A percentile compares a stretch with the other conserved stretches of the same genome.
Evolutionary conservation across 345 rosid species (phyloP).

Genomic region (Camelina sativa): DNA sequence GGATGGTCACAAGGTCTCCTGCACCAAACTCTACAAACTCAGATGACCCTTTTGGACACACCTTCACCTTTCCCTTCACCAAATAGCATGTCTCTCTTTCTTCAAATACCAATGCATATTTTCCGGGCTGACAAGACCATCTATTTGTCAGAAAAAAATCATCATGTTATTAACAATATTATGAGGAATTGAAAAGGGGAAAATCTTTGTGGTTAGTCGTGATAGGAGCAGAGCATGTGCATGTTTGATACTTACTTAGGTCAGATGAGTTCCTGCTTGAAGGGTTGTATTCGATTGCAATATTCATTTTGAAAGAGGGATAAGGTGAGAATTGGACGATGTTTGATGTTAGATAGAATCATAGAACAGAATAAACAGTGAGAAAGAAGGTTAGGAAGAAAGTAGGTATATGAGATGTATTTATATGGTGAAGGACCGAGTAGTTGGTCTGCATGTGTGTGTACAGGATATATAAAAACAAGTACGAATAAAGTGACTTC

Average conservation of each 20-base stretch:
- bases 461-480: slow-evolving; percentile 30
- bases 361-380: slow-evolving; percentile 14
- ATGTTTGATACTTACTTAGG: slow-evolving; percentile 44
- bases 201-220: slow-evolving; percentile 7
- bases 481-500: slow-evolving; percentile 41
- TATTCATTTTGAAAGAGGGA: slow-evolving; percentile 38
- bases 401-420: slow-evolving; percentile 40
- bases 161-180: slow-evolving; percentile 24
- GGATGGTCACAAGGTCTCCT: slow-evolving; percentile 90
- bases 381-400: slow-evolving; percentile 34
- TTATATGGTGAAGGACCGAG: slow-evolving; percentile 36
- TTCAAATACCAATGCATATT: slow-evolving; percentile 80
- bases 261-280: slow-evolving; percentile 43
- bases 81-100: slow-evolving; percentile 89
- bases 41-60: slow-evolving; percentile 59
- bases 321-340: slow-evolving; percentile 17
- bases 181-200: not conserved
- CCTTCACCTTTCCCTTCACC: slow-evolving; percentile 86
- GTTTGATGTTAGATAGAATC: slow-evolving; percentile 26
- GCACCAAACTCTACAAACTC: slow-evolving; percentile 84
- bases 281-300: slow-evolving; percentile 40
- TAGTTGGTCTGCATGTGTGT: slow-evolving; percentile 39
- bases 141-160: slow-evolving; percentile 45
- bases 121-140: slow-evolving; percentile 97
- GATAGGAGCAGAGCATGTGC: slow-evolving; percentile 19